Base-by-base conservation (phyloP, 2,329 filamentous ascomycete genomes). In the Kalmusia sp. region DNA sequence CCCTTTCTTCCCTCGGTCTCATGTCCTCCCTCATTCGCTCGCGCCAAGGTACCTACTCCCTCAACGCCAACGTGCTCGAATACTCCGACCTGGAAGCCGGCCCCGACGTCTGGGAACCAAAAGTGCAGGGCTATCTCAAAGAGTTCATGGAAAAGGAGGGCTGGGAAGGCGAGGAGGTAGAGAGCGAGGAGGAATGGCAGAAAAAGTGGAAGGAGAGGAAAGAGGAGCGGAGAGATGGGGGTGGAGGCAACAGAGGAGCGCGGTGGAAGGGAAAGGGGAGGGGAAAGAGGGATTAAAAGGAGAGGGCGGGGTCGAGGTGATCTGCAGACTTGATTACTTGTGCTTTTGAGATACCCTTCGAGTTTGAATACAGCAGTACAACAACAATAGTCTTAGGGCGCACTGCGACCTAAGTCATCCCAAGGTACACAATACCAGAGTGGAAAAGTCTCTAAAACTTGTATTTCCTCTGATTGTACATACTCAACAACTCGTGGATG, bases 1-100 rank as follows among this genome's bases (percentile, higher is more conserved):
- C 91, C 62, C 82, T 97, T 12, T 87, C 85, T 47, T 96, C 92
- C 11, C 87, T 91, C 21, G 95, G 84, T 28, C 82, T 95, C 61
- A 98, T 99, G 93, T 86, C 90, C 19, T 87, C 90, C 63, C 84
- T 99, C 17, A 84, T 89, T 51, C 88, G 95, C 49, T 89, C 86
- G 3, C 85, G 90, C 47, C 95, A 99, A 76, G 90, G 87, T 15
- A 85, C 92, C 56, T 98, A 96, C 67, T 82, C 84, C 51, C 78
- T 96, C 0, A 87, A 85, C 1, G 81, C 84, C 28, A 93, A 91
- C 68, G 89, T 92, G 48, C 74, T 97, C 17, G 89, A 95, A 63
- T 96, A 90, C 69, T 80, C 85, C 9, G 91, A 96, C 58, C 76
- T 97, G 3, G 82, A 82, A 51, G 84, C 87, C 60, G 92, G 90